These are phyloP conservation scores for Penicillium longicatenatum DNA, from an alignment of 495 filamentous ascomycete genomes.

Conservation along the genomic window DNA sequence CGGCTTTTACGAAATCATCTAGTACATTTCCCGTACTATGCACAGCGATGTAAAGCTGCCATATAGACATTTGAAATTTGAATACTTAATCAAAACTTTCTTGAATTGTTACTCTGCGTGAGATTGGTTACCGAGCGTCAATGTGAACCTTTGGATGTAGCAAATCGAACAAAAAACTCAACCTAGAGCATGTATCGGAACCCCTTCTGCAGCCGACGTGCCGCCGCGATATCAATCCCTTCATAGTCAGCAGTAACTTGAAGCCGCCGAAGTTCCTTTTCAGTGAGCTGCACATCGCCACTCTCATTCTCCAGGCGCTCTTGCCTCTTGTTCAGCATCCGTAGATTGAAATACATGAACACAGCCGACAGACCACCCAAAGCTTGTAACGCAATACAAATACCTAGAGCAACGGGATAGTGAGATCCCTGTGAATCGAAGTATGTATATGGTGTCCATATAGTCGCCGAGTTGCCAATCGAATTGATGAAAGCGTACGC, in stretches of 20 bases:
- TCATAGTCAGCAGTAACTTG: slow-evolving; percentile 39
- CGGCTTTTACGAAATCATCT: neutral
- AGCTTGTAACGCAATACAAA: slow-evolving; percentile 46
- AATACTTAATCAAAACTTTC: too few species aligned
- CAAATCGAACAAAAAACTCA: too few species aligned
- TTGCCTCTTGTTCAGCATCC: slow-evolving; percentile 34
- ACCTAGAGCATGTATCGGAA: slow-evolving; percentile 34
- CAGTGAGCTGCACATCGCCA: slow-evolving; percentile 26
- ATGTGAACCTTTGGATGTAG: too few species aligned
- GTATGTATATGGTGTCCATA: slow-evolving; percentile 55
- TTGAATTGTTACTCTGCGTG: too few species aligned
- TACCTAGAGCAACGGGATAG: slow-evolving; percentile 45
- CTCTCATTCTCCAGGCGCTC: slow-evolving; percentile 31
- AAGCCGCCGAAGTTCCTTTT: slow-evolving; percentile 31
- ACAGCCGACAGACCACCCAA: neutral
- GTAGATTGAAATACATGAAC: slow-evolving; percentile 8
- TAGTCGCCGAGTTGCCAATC: slow-evolving; percentile 48
- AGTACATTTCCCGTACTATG: neutral
- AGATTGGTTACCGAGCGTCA: too few species aligned
- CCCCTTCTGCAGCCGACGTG: slow-evolving; percentile 35
- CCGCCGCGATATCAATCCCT: slow-evolving; percentile 35
- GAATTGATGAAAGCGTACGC: slow-evolving; percentile 54
- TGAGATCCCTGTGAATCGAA: slow-evolving; percentile 31
- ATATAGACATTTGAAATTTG: neutral
- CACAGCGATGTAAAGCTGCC: neutral